These are phyloP conservation scores for Fonsecaea nubica DNA, from an alignment of 2,329 filamentous ascomycete genomes.

Conservation along the genomic window DNA sequence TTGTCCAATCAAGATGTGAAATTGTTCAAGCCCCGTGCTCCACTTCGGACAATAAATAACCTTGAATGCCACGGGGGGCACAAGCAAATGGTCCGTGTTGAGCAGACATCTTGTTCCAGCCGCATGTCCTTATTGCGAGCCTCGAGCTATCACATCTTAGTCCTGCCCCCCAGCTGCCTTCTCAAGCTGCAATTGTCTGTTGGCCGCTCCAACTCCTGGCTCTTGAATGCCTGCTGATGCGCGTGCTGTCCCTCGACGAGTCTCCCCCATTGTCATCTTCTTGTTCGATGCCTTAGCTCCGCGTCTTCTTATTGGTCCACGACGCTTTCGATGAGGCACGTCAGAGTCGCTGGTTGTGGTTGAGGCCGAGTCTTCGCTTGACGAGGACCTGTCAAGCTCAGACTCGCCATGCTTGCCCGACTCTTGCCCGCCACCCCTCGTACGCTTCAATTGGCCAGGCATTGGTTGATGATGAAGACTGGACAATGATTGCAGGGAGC, in stretches of 20 bases:
- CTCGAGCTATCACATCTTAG: neutral
- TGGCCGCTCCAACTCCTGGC: neutral
- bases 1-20: neutral
- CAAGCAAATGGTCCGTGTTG: too few species aligned
- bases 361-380: constrained; percentile 10
- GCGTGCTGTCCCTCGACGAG: too few species aligned
- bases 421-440: neutral
- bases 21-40: neutral
- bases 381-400: neutral
- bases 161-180: neutral
- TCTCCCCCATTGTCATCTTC: neutral
- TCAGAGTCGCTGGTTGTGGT: constrained; percentile 13
- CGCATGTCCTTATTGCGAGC: neutral
- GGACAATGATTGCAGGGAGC: neutral
- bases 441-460: constrained; percentile 18
- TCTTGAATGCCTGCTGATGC: neutral
- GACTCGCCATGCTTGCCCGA: neutral
- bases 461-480: neutral
- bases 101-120: too few species aligned
- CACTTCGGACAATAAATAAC: constrained; percentile 2
- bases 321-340: constrained; percentile 8
- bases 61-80: neutral
- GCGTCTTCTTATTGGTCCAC: constrained; percentile 3
- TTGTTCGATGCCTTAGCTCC: neutral
- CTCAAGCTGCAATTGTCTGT: neutral